Percentiles rank a stretch among this genome's conserved stretches.
phyloP scores from a whole-genome alignment of 495 filamentous ascomycete genomes.

The Extremus antarcticus region DNA sequence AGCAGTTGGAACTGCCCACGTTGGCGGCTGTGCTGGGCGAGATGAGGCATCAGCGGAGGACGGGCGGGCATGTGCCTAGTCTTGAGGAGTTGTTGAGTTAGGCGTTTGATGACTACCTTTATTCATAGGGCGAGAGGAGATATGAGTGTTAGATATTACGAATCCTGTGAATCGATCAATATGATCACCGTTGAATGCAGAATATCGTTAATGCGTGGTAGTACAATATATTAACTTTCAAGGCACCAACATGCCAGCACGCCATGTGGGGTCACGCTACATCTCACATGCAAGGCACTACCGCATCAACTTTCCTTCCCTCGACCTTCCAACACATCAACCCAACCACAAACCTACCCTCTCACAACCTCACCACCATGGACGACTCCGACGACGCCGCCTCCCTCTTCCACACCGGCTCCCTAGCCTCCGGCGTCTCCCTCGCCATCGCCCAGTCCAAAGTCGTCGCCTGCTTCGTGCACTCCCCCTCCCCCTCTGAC shows the following conservation, averaged over 20 bases:
- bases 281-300: not conserved
- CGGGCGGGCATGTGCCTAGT: not conserved
- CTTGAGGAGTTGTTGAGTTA: not conserved
- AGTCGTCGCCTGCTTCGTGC: conserved; percentile 58
- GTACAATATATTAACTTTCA: no score
- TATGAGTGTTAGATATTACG: no score
- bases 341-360: not conserved
- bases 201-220: no score
- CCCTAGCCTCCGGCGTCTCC: conserved; percentile 66
- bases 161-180: no score
- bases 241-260: no score
- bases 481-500: conserved; percentile 25
- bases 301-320: not conserved
- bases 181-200: no score
- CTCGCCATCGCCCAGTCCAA: conserved; percentile 56
- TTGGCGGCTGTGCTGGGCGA: not conserved
- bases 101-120: no score
- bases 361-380: not conserved
- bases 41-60: not conserved
- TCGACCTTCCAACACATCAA: not conserved
- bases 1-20: conserved; percentile 12
- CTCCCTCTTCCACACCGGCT: conserved; percentile 68
- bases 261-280: not conserved
- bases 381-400: not conserved
- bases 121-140: no score